Evolutionary conservation across 2,329 filamentous ascomycete species (phyloP).

Genomic region (Fusarium longipes): DNA sequence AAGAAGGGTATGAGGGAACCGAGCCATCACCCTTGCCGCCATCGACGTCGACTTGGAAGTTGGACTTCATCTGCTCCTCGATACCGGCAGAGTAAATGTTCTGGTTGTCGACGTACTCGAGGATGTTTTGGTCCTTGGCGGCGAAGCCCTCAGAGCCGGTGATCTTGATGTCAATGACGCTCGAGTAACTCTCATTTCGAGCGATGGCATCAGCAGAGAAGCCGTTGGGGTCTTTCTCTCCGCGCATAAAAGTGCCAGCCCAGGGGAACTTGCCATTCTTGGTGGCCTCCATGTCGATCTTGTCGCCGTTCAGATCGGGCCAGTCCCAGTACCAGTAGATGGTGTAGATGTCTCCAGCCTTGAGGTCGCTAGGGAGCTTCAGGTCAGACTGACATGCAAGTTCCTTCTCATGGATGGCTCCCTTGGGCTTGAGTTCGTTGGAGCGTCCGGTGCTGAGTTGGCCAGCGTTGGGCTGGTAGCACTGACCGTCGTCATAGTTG

Average conservation of each 20-base stretch:
- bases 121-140: constrained; percentile 37
- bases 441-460: constrained; percentile 70
- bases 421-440: constrained; percentile 63
- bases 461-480: constrained; percentile 79
- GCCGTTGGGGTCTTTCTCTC: constrained; percentile 52
- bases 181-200: constrained; percentile 57
- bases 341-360: constrained; percentile 75
- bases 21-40: constrained; percentile 35
- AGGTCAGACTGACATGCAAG: constrained; percentile 87
- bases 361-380: constrained; percentile 74
- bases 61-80: constrained; percentile 57
- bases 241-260: constrained; percentile 56
- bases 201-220: constrained; percentile 51
- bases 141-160: constrained; percentile 41
- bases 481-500: constrained; percentile 90
- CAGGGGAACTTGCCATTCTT: constrained; percentile 56
- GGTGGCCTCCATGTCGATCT: constrained; percentile 54
- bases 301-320: constrained; percentile 68
- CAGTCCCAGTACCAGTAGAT: constrained; percentile 99
- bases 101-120: constrained; percentile 52
- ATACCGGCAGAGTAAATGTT: constrained; percentile 59
- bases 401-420: constrained; percentile 66
- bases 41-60: constrained; percentile 58
- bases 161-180: constrained; percentile 56
- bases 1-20: constrained; percentile 35